Evolutionary conservation across 208 protist species (phyloP), one percentile per base, ranked within the genome.

Genomic region (Vickermania ingenoplastis): DNA sequence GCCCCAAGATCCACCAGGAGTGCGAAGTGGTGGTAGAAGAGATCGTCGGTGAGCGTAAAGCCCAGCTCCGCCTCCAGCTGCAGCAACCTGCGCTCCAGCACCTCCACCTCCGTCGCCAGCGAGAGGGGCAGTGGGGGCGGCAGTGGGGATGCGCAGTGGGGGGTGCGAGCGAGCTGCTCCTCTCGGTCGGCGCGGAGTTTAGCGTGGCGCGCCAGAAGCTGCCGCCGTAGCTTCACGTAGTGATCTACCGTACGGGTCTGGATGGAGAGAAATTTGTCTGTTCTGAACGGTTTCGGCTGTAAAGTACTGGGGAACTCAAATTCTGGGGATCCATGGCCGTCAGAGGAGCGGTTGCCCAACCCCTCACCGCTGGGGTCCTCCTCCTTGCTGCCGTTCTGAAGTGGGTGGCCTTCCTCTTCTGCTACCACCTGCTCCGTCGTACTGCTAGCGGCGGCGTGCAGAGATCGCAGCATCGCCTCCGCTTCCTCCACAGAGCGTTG

Each of bases 221-320:
- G 73, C n/a, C 66, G 29, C 21, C 73, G 78, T n/a, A 67, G 50
- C 23, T 71, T 67, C 29, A 81, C 69, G 51, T 78, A 89, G 17
- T 41, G 69, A 17, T 84, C 81, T 1, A 73, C 57, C 0, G 71
- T 77, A 30, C 84, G 78, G 5, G 64, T 83, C 53, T 86, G 81
- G 48, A 91, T 81, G 7, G 84, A 88, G 27, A 91, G 74, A 59
- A 89, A 91, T 56, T 89, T 91, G 26, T 84, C 84, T 21, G 76
- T 68, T 45, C 66, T 67, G 30, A 89, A 91, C 0, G 67, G 68
- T 5, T 73, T 50, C 17, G 84, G 78, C 21, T 69, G 76, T 53
- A 91, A 88, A 21, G 60, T 50, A 1, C 79, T n/a, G 11, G 36
- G 36, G 17, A 45, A 45, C n/a, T n/a, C n/a, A n/a, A n/a, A n/a